Conservation (phyloP, 129 eudicot genomes). For the Cynara cardunculus region DNA sequence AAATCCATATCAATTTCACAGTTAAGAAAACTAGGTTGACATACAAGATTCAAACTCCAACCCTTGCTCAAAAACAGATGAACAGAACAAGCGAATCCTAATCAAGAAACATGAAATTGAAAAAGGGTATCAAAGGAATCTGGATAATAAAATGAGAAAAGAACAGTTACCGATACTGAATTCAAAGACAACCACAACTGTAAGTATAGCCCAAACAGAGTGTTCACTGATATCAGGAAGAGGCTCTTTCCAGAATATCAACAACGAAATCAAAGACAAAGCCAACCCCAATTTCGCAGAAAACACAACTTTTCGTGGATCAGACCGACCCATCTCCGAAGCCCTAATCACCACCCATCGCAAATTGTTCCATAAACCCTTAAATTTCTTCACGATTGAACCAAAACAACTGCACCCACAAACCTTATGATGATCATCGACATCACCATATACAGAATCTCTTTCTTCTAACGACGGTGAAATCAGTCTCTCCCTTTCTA, state of each 20-base stretch:
- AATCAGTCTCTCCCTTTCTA: slow-evolving; percentile 33
- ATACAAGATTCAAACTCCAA: background rate
- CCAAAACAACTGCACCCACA: slow-evolving; percentile 19
- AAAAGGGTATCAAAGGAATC: background rate
- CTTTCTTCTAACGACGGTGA: slow-evolving; percentile 4
- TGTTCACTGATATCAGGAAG: slow-evolving; percentile 43
- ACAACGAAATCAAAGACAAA: slow-evolving; percentile 50
- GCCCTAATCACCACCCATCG: slow-evolving; percentile 28
- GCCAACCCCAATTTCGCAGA: slow-evolving; percentile 63
- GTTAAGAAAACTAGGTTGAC: background rate
- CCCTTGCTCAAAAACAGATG: background rate
- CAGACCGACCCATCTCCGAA: slow-evolving; percentile 47
- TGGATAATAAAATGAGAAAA: background rate
- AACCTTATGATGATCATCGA: background rate
- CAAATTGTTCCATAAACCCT: slow-evolving; percentile 19
- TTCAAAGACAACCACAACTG: slow-evolving; percentile 72
- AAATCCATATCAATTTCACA: background rate
- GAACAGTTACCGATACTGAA: slow-evolving; percentile 80
- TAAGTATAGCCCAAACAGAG: slow-evolving; percentile 69
- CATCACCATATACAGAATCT: slow-evolving; percentile 2
- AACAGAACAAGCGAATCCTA: background rate
- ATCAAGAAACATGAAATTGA: background rate
- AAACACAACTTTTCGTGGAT: slow-evolving; percentile 60
- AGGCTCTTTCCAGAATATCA: slow-evolving; percentile 57
- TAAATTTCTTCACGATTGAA: slow-evolving; percentile 7